Evolutionary conservation across 2,329 filamentous ascomycete genomes (phyloP), one percentile per base, ranked within the genome.

Genomic region (Arachnopeziza araneosa): DNA sequence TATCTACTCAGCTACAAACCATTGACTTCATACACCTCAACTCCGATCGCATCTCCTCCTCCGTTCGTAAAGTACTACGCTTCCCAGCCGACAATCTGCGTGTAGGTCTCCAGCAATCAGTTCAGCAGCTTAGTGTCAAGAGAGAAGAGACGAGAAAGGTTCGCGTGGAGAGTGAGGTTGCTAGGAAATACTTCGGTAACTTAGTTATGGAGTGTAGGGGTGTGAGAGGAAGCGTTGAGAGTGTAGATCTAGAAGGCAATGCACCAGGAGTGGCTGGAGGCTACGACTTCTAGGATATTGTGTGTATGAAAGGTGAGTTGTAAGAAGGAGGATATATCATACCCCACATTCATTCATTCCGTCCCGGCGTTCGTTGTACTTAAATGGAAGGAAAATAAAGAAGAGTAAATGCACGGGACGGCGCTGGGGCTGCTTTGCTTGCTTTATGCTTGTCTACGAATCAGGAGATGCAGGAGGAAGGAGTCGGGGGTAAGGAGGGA

Each of bases 11-110:
- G 69, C 86, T 99, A 48, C 78, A 83, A 8, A 83, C 89, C 21
- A 86, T 96, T 70, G 95, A 99, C 77, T 99, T 98, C 72, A 90
- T 95, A 1, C 95, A 99, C 75, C 77, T 84, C 66, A 99, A 99
- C 77, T 86, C 92, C 52, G 80, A 83, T 21, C 90, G 95, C 57
- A 96, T 99, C 70, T 88, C 90, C 23, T 82, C 85, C 24, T 89
- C 96, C 58, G 91, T 96, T 50, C 90, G 93, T 67, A 91, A 92
- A 72, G 91, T 96, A 9, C 84, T 99, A 49, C 90, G 91, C 61
- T 86, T 90, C 69, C 95, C 95, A 0, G 90, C 93, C 1, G 89
- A 93, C 70, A 92, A 91, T 69, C 83, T 99, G 8, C 88, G 92
- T 57, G 86, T 91, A 51, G 87, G 89, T 56, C 83, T 99, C 30